A percentile compares a stretch with the other conserved stretches of the same genome.
These are phyloP conservation scores for Porphyrellus cyaneotinctus DNA, from an alignment of 768 basidiomycete species.

Conservation along the genomic window DNA sequence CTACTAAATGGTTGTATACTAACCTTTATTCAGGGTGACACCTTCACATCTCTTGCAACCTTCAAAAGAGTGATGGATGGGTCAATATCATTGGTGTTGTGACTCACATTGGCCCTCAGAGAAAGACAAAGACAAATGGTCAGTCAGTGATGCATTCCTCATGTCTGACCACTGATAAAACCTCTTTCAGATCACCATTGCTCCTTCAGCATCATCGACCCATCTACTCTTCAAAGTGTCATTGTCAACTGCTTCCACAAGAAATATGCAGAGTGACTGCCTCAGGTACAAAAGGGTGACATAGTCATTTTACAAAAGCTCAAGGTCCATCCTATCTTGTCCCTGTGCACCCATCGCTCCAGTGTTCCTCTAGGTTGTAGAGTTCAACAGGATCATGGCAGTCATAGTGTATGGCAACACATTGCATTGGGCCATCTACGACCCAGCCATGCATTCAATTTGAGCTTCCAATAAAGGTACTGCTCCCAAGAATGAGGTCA, in stretches of 20 bases:
- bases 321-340: too few relatives aligned
- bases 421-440: background rate
- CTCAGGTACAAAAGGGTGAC: too few relatives aligned
- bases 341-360: too few relatives aligned
- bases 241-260: background rate
- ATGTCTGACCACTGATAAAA: background rate
- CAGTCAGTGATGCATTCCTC: background rate
- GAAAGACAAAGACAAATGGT: background rate
- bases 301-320: too few relatives aligned
- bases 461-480: background rate
- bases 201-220: background rate
- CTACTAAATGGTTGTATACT: too few relatives aligned
- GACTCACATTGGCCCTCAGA: too few relatives aligned
- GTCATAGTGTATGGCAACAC: background rate
- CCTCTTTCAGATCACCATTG: background rate
- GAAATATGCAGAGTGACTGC: background rate
- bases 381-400: background rate
- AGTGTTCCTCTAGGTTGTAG: background rate
- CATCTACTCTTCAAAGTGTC: background rate
- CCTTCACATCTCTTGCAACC: too few relatives aligned
- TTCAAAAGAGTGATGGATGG: too few relatives aligned
- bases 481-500: too few relatives aligned
- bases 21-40: too few relatives aligned
- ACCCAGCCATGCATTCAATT: background rate
- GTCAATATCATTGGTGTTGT: too few relatives aligned